These are phyloP conservation scores for Viridothelium virens DNA, from an alignment of 495 filamentous ascomycete genomes.

Conservation along the genomic window DNA sequence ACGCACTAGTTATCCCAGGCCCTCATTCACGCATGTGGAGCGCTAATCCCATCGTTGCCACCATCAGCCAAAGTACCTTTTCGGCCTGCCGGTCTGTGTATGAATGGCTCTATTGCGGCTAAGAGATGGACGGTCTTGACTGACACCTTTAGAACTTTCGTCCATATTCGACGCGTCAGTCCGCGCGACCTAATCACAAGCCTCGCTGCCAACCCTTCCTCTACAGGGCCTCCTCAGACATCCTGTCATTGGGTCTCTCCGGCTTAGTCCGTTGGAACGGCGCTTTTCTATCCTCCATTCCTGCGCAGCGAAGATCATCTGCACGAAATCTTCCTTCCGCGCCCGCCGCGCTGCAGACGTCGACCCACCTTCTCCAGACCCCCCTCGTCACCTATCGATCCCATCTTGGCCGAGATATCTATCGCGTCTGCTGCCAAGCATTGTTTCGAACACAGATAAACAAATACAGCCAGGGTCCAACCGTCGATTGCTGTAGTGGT, in stretches of 20 bases:
- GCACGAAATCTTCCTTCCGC: constrained; percentile 42
- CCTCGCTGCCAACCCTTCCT: constrained; percentile 24
- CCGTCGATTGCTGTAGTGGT: neutral
- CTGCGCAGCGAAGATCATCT: constrained; percentile 49
- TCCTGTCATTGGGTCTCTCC: constrained; percentile 50
- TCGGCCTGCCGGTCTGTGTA: neutral
- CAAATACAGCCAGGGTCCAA: constrained; percentile 5
- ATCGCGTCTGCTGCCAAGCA: constrained; percentile 2
- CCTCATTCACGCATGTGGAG: neutral
- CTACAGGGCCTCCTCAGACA: constrained; percentile 36
- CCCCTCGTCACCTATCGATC: neutral
- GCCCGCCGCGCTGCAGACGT: constrained; percentile 16
- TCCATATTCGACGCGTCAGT: neutral
- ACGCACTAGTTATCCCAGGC: neutral
- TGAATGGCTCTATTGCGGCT: neutral
- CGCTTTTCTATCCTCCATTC: constrained; percentile 28
- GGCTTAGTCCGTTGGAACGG: constrained; percentile 37
- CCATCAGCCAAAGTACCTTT: neutral
- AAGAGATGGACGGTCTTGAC: neutral
- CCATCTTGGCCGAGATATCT: constrained; percentile 10
- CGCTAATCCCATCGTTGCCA: neutral
- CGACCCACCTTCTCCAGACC: constrained; percentile 3
- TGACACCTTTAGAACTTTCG: neutral
- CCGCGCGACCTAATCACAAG: constrained; percentile 27
- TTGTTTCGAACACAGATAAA: constrained; percentile 5